A percentile compares a stretch with the other conserved stretches of the same genome.
phyloP scores from a whole-genome alignment of 2,329 filamentous ascomycete genomes.

The Anisogramma anomala region DNA sequence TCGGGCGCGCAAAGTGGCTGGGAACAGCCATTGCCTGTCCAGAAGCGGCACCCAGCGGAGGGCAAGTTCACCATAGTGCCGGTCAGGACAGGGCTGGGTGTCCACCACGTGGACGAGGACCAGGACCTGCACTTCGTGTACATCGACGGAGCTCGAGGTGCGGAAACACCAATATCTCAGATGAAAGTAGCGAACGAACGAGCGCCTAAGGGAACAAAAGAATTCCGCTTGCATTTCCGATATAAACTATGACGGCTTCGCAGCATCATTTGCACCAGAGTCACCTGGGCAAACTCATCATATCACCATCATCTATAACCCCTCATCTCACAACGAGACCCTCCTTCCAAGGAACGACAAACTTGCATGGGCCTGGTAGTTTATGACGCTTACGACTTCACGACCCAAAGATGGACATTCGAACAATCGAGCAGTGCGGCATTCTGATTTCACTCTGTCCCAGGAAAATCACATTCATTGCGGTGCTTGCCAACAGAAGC shows the following conservation, averaged over 20 bases:
- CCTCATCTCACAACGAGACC: slow-evolving; percentile 9
- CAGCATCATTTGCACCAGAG: slow-evolving; percentile 23
- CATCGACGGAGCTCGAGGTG: not conserved
- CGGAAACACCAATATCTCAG: not conserved
- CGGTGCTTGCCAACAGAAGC: not conserved
- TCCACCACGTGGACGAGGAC: slow-evolving; percentile 3
- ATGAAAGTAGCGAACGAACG: not conserved
- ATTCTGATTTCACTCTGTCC: slow-evolving; percentile 1
- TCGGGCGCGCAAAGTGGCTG: not conserved
- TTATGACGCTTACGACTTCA: slow-evolving; percentile 10
- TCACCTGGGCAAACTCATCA: slow-evolving; percentile 2
- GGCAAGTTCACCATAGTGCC: not conserved
- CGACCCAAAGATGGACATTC: slow-evolving; percentile 9
- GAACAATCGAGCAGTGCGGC: slow-evolving; percentile 12
- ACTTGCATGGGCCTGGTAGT: slow-evolving; percentile 5
- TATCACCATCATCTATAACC: slow-evolving; percentile 8
- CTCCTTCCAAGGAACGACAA: slow-evolving; percentile 5
- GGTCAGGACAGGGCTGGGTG: not conserved
- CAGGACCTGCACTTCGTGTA: not conserved
- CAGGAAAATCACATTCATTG: not conserved
- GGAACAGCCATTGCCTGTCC: slow-evolving; percentile 4
- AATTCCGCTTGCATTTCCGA: slow-evolving; percentile 14
- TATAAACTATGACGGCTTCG: slow-evolving; percentile 26
- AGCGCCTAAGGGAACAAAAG: not conserved
- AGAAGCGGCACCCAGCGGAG: not conserved